Base-by-base conservation (phyloP, 352 stramenopile genomes). In the Pythium guiyangense region DNA sequence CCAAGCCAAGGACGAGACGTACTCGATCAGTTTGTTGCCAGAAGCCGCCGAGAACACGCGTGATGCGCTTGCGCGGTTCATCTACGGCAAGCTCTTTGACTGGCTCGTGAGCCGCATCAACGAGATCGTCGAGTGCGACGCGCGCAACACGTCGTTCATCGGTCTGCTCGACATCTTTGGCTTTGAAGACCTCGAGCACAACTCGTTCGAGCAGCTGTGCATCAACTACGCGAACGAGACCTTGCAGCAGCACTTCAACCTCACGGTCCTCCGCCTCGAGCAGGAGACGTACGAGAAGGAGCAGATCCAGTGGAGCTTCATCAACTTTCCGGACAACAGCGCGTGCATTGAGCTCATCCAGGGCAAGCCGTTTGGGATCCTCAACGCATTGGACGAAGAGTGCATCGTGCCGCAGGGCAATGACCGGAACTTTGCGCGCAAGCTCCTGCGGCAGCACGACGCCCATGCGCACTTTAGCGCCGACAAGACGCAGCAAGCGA, bases 151-250 rank as follows among this genome's bases (percentile, higher is more conserved):
- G 6, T 67, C 72, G 2, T 90, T 94, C 58, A 90, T 92, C 61
- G 84, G 82, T 8, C 53, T 95, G 15, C 61, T 95, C 18, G 87
- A 96, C 71, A 96, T 95, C 27, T 95, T 95, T 60, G 86, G 87
- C 5, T 95, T 96, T 57, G 87, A 95, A 63, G 80, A 92, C 52
- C 67, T 95, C 10, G 77, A 75, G 55, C 62, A 86, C 69, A 98
- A 98, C 65, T 94, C 90, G 22, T 98, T 98, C 57, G 96, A 98
- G 69, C 96, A 98, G 52, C 60, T 96, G 8, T 97, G 91, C 64
- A 97, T 97, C 63, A 97, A 97, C 73, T 97, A 96, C 66, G 87
- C 87, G 2, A 97, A 97, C 59, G 91, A 97, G 55, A 96, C 89
- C 43, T 67, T 97, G 29, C 91, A 97, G 74, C 86, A 97, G 51